Conservation (phyloP, 495 filamentous ascomycete genomes). For the Penicillium verhagenii region DNA sequence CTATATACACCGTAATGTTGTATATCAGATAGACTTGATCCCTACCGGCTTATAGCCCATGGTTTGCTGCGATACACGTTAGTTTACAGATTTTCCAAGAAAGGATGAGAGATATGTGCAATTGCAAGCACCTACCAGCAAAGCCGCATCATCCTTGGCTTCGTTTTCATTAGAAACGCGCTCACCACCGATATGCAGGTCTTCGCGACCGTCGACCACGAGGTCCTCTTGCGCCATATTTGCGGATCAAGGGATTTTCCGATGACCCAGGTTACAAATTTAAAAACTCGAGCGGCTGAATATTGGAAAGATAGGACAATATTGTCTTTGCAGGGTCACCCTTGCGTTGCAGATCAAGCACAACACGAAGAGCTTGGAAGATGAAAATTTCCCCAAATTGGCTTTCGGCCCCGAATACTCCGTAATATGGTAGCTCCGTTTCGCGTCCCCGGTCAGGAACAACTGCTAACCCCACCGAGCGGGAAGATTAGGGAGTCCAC, state of each 20-base stretch:
- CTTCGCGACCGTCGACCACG: slow-evolving; percentile 23
- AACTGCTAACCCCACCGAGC: slow-evolving; percentile 12
- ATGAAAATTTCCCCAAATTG: slow-evolving; percentile 6
- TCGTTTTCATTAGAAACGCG: slow-evolving; percentile 29
- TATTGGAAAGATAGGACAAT: neutral
- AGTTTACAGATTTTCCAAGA: slow-evolving; percentile 8
- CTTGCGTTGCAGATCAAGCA: neutral
- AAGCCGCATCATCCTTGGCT: slow-evolving; percentile 42
- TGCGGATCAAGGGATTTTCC: neutral
- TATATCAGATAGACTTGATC: slow-evolving; percentile 4
- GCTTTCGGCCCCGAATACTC: slow-evolving; percentile 7
- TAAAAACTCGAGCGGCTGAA: slow-evolving; percentile 2
- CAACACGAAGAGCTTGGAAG: neutral
- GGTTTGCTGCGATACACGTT: slow-evolving; percentile 34
- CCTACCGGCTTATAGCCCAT: slow-evolving; percentile 52
- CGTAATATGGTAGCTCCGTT: slow-evolving; percentile 10
- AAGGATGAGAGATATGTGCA: neutral
- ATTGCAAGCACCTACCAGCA: slow-evolving; percentile 34
- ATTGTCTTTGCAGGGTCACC: neutral
- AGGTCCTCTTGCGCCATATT: slow-evolving; percentile 23
- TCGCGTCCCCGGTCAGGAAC: slow-evolving; percentile 9
- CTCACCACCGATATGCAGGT: slow-evolving; percentile 25
- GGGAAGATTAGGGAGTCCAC: slow-evolving; percentile 19
- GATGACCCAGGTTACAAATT: neutral
- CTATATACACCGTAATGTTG: neutral